Evolutionary conservation across 768 basidiomycete species (phyloP), one percentile per base, ranked within the genome.

Genomic region (Mycena galopus): DNA sequence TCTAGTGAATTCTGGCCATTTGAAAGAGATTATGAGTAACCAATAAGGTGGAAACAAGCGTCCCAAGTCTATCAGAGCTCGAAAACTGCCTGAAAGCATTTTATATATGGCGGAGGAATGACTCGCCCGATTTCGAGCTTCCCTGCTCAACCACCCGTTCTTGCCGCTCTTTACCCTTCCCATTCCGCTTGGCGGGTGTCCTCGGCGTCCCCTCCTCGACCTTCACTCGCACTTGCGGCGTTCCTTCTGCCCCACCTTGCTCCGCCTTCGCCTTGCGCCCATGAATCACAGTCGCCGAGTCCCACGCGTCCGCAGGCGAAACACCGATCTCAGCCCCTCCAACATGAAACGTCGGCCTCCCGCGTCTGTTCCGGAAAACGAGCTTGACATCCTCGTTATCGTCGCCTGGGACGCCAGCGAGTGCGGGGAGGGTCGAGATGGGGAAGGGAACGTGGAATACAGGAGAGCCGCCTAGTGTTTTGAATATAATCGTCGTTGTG

Each of bases 321-420:
- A n/a, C 37, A 64, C 63, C 74, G 3, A 75, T 64, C 35, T 72
- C 74, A 42, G 74, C n/a, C n/a, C n/a, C n/a, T 33, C 74, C 74
- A 17, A 75, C 67, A 29, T 72, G 71, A 64, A 75, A 75, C 4
- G 59, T 72, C 6, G 74, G 74, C 17, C 16, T 72, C 17, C 74
- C 74, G 12, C 71, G 70, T 21, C 4, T 32, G 53, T 69, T 72
- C 16, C 66, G 33, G 53, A 75, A 75, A 33, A 73, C 14, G 21
- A 73, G 33, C 30, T 68, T 42, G 53, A 68, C 33, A 14, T 62
- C 12, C 25, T 59, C 56, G 27, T 25, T 39, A 23, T 42, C 58
- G 35, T 23, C n/a, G 2, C 42, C 16, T 47, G 39, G n/a, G 7
- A 47, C 42, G 42, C 44, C 21, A 47, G 44, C 44, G n/a, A 21